Base-by-base conservation (phyloP, 805 yeast species). In the Monosporozyma servazzii region DNA sequence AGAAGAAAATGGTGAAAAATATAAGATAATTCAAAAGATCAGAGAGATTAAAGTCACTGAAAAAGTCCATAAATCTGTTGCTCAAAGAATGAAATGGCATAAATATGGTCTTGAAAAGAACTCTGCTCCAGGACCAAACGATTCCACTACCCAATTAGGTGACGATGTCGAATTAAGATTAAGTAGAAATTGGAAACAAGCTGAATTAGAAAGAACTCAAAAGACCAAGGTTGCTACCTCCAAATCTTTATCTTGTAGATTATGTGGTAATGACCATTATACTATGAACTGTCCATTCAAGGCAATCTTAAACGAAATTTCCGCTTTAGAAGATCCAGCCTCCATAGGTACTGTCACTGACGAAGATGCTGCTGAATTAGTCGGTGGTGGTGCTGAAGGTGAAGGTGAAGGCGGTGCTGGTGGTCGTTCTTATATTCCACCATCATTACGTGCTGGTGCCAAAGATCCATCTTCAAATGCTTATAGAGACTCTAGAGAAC, bases 201-300 rank as follows among this genome's bases (percentile, higher is more conserved):
- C 78, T 57, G 90, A 82, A 65, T 82, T 83, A 71, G 82, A 81
- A 65, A 85, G 82, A 67, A 79, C 66, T 44, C 71, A 72, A 55
- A 76, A 76, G 61, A 74, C 71, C 49, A 67, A 70, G 50, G 62
- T 55, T 31, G 75, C 69, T 64, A 71, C 69, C 62, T 71, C 72
- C 67, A 70, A 70, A 67, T 72, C 73, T 57, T 70, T 81, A 57
- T 73, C 71, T 61, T 93, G 99, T 80, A 87, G 97, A 79, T 74
- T 78, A 51, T 93, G 99, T 84, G 86, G 86, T 54, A 96, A 96
- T 66, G 85, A 81, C 59, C 99, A 93, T 77, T 87, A 83, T 79
- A 86, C 97, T 42, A 74, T 88, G 69, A 84, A 85, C 74, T 93
- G 99, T 86, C 99, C 99, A 56, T 88, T 81, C 79, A 90, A 86